Evolutionary conservation across 768 basidiomycete species (phyloP).

Genomic region (Gloeostereum incarnatum): DNA sequence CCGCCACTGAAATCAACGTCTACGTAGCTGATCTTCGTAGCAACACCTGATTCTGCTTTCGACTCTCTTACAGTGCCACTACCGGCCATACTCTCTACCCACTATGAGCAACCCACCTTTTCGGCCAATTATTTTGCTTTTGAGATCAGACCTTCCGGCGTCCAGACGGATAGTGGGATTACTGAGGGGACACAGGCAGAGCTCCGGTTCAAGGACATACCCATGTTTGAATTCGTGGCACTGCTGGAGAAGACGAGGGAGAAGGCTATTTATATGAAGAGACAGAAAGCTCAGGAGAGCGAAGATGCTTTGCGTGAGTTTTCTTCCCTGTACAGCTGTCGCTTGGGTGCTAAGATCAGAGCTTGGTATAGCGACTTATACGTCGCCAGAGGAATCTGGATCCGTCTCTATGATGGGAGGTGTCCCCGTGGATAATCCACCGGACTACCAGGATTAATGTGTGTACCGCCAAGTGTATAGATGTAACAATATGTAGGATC

Average conservation of each 20-base stretch:
- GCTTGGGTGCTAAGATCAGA: not conserved
- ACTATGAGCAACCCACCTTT: slow-evolving; percentile 71
- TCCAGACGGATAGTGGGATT: slow-evolving; percentile 46
- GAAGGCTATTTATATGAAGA: slow-evolving; percentile 64
- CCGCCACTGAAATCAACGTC: slow-evolving; percentile 4
- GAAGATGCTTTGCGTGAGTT: slow-evolving; percentile 54
- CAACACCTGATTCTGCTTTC: slow-evolving; percentile 9
- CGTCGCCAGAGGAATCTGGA: slow-evolving; percentile 34
- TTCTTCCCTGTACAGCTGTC: slow-evolving; percentile 1
- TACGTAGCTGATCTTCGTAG: slow-evolving; percentile 35
- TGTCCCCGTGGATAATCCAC: slow-evolving; percentile 41
- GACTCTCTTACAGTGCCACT: slow-evolving; percentile 37
- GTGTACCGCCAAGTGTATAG: no score
- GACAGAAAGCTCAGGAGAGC: slow-evolving; percentile 41
- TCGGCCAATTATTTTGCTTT: slow-evolving; percentile 58
- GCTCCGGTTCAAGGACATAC: slow-evolving; percentile 56
- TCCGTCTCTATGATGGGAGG: slow-evolving; percentile 28
- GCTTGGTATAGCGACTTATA: slow-evolving; percentile 29
- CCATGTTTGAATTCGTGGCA: slow-evolving; percentile 67
- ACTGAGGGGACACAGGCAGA: slow-evolving; percentile 55
- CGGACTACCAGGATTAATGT: no score
- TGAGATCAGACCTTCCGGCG: slow-evolving; percentile 51
- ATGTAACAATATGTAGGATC: no score
- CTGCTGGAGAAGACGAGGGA: slow-evolving; percentile 73
- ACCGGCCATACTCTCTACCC: slow-evolving; percentile 53